Conservation (phyloP, 2,329 filamentous ascomycete species). For the Colletotrichum eleusines region DNA sequence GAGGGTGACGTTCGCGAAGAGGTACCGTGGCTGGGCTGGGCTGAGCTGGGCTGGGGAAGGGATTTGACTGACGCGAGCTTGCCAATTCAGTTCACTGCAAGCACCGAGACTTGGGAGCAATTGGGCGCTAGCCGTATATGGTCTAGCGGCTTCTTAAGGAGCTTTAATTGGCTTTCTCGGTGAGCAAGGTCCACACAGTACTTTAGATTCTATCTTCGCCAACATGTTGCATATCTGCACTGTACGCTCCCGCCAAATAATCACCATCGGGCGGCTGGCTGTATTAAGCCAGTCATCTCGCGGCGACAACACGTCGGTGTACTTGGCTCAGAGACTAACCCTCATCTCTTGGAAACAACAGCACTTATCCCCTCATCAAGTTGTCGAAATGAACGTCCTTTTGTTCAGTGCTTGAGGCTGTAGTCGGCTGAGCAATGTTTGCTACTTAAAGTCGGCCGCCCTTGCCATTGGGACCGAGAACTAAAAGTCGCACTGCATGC, state of each 20-base stretch:
- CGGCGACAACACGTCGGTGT: neutral
- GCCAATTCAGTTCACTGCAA: constrained; percentile 28
- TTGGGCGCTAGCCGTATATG: constrained; percentile 10
- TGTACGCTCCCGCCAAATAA: neutral
- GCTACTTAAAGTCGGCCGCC: neutral
- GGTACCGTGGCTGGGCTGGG: constrained; percentile 18
- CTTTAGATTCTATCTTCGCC: no score
- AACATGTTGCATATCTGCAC: neutral
- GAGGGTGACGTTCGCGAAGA: constrained; percentile 21
- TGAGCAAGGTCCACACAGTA: neutral
- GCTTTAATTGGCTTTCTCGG: neutral
- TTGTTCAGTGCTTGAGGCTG: neutral
- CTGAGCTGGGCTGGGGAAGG: constrained; percentile 32
- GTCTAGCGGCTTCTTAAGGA: fast-evolving
- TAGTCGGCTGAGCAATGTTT: neutral
- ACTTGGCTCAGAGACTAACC: neutral
- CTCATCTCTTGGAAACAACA: neutral
- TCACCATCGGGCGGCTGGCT: neutral
- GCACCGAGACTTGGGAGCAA: constrained; percentile 15
- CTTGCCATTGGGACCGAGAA: neutral
- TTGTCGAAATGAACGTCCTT: fast-evolving
- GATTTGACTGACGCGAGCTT: constrained; percentile 41
- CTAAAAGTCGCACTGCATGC: neutral
- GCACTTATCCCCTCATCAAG: neutral
- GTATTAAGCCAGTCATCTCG: neutral